These are phyloP conservation scores for Irineochytrium annulatum DNA, from an alignment of 192 early-diverging fungal genomes.

Conservation along the genomic window DNA sequence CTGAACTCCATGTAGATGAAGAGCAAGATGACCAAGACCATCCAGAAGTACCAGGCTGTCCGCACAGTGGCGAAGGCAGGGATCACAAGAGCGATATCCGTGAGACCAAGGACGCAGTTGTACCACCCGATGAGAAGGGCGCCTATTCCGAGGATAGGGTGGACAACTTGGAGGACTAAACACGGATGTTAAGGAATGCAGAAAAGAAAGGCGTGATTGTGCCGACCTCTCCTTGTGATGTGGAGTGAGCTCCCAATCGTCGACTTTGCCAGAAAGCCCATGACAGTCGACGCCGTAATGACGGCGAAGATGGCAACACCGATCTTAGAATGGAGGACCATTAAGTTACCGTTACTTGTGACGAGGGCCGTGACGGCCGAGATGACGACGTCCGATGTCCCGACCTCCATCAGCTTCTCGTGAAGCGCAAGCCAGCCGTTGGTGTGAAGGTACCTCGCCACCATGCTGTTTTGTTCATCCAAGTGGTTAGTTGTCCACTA, in stretches of 20 bases:
- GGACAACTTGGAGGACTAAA: no score
- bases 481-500: background rate
- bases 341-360: constrained; percentile 3
- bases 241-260: no score
- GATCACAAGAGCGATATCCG: no score
- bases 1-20: constrained; percentile 14
- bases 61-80: no score
- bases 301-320: constrained; percentile 11
- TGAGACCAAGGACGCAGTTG: background rate
- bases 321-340: constrained; percentile 2
- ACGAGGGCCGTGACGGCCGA: constrained; percentile 12
- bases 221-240: no score
- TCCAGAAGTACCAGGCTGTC: no score
- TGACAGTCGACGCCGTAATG: no score
- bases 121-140: no score
- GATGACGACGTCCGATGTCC: constrained; percentile 24
- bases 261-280: no score
- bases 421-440: constrained; percentile 28
- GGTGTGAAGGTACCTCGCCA: constrained; percentile 17
- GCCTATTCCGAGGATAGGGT: no score
- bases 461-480: constrained; percentile 34
- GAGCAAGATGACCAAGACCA: constrained; percentile 2
- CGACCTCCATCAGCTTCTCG: constrained; percentile 19
- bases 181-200: no score
- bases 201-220: no score